Evolutionary conservation across 1,139 yeast species (phyloP), one percentile per base, ranked within the genome.

Genomic region (Taiozyma sp.): DNA sequence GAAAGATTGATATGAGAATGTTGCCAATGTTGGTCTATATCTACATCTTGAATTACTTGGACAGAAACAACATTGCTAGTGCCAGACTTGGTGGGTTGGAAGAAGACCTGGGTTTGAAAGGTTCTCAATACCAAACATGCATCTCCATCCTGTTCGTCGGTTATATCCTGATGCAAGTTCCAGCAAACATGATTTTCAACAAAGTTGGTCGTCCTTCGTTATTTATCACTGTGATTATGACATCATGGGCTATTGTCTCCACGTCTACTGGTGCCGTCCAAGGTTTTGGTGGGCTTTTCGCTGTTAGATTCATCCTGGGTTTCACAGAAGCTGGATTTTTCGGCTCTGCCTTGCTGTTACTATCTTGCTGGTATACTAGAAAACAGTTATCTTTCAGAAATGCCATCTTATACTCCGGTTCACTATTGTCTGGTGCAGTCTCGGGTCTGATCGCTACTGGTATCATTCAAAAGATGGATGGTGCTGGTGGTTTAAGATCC

Each of bases 81-180:
- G 86, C 87, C 1, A 73, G 83, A 58, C 67, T 80, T 30, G 85
- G 81, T 49, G 80, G 81, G 4, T 65, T 82, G 50, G 81, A 78
- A 62, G 71, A 72, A 42, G 86, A 81, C 55, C 67, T 82, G 47
- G 71, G 76, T 10, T 67, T 82, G 51, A 60, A 64, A 10, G 79
- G 81, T 2, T 65, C 69, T 46, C 77, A 81, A 60, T 81, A 78
- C 62, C 80, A 80, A 62, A 77, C 80, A 6, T 71, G 77, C 61
- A 74, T 80, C 55, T 75, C 83, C 26, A 74, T 82, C 50, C 70
- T 82, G 47, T 82, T 79, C 56, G 83, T 81, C 30, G 85, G 85
- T 50, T 83, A 82, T 62, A 79, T 81, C 55, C 65, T 77, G 47
- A 75, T 80, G 73, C 83, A 82, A 64, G 73, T 82, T 51, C 86